Percentiles rank a stretch among this genome's conserved stretches.
These are phyloP conservation scores for Abelmoschus esculentus DNA, from an alignment of 345 rosid species.

Conservation along the genomic window DNA sequence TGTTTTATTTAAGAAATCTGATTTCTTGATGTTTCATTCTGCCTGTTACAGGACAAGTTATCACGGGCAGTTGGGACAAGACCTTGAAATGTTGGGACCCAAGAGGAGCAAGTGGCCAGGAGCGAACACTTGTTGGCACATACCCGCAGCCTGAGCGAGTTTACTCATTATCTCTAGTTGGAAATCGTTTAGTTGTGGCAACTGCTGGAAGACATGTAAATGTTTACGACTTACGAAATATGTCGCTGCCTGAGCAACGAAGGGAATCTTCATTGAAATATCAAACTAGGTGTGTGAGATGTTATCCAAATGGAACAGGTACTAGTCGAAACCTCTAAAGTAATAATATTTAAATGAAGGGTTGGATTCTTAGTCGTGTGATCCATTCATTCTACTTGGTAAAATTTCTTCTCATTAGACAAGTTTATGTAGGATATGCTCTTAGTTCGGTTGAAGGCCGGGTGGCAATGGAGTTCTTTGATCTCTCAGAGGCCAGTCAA, in stretches of 20 bases:
- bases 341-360: neutral
- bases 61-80: slow-evolving; percentile 95
- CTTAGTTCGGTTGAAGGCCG: slow-evolving; percentile 96
- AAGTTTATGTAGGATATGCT: slow-evolving; percentile 72
- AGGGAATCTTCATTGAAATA: slow-evolving; percentile 93
- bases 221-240: slow-evolving; percentile 81
- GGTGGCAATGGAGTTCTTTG: slow-evolving; percentile 97
- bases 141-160: slow-evolving; percentile 93
- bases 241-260: slow-evolving; percentile 95
- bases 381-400: neutral
- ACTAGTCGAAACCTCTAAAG: neutral
- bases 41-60: slow-evolving; percentile 65
- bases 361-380: neutral
- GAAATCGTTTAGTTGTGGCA: slow-evolving; percentile 87
- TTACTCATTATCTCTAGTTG: slow-evolving; percentile 84
- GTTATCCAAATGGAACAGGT: slow-evolving; percentile 97
- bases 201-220: slow-evolving; percentile 95
- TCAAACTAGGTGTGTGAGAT: slow-evolving; percentile 92
- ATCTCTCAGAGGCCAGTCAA: slow-evolving; percentile 87
- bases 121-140: slow-evolving; percentile 73
- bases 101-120: slow-evolving; percentile 87
- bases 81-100: slow-evolving; percentile 97
- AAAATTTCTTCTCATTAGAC: slow-evolving; percentile 10
- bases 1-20: neutral
- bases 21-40: neutral